A percentile compares a stretch with the other conserved stretches of the same genome.
phyloP scores from a whole-genome alignment of 305 asterid genomes.

The Euphrasia arctica region DNA sequence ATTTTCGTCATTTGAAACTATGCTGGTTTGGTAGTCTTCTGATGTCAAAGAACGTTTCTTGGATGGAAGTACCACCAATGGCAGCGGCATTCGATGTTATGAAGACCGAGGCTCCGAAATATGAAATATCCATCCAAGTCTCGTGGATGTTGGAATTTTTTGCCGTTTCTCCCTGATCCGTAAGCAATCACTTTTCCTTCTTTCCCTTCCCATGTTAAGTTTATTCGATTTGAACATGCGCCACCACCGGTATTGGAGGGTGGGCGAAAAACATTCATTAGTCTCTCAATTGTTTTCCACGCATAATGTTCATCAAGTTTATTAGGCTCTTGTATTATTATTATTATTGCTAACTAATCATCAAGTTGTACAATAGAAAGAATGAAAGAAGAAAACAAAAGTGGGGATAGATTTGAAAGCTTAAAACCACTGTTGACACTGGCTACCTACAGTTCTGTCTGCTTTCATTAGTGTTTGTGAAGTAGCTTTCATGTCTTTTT shows the following conservation, averaged over 20 bases:
- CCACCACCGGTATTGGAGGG: too few relatives aligned
- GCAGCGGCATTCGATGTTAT: too few relatives aligned
- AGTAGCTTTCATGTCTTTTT: conserved; percentile 20
- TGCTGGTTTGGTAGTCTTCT: too few relatives aligned
- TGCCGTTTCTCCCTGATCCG: background rate
- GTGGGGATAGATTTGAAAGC: background rate
- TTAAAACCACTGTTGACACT: background rate
- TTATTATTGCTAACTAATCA: too few relatives aligned
- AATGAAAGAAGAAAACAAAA: background rate
- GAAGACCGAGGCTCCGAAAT: too few relatives aligned
- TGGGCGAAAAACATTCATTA: background rate
- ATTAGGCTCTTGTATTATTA: too few relatives aligned
- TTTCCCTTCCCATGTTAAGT: background rate
- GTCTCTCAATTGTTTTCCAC: background rate
- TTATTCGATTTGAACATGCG: background rate
- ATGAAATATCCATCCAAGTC: conserved; percentile 40
- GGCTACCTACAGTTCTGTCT: conserved; percentile 4
- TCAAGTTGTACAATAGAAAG: background rate
- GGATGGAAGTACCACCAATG: too few relatives aligned
- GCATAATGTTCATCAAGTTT: too few relatives aligned
- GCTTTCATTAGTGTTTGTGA: conserved; percentile 8
- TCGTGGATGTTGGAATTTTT: conserved; percentile 47
- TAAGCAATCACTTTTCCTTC: too few relatives aligned
- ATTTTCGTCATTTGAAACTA: too few relatives aligned
- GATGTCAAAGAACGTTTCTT: too few relatives aligned